phyloP scores from a whole-genome alignment of 148 eudicot species.

The Agrostemma githago region DNA sequence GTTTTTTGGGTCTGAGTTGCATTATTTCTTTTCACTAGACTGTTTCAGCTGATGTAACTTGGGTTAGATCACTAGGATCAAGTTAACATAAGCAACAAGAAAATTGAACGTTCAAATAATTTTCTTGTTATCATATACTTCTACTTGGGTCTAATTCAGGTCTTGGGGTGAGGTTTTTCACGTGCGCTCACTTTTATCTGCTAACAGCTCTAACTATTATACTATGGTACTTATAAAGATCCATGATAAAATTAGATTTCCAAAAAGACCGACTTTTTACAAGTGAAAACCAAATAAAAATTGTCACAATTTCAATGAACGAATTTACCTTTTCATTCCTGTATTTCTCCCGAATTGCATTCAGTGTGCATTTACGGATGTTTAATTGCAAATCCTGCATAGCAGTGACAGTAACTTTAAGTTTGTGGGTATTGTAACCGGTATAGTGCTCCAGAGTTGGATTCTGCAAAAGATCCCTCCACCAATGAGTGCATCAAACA shows the following conservation, averaged over 20 bases:
- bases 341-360: conserved; percentile 76
- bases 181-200: background rate
- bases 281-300: background rate
- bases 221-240: background rate
- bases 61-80: background rate
- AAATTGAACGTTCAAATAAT: no score
- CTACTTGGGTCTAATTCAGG: background rate
- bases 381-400: conserved; percentile 66
- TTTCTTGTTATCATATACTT: no score
- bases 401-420: conserved; percentile 49
- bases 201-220: background rate
- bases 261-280: background rate
- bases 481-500: background rate
- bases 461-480: conserved; percentile 46
- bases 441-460: conserved; percentile 80
- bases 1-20: background rate
- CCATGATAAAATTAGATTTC: background rate
- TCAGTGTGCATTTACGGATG: conserved; percentile 35
- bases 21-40: no score
- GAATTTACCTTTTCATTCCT: conserved; percentile 60
- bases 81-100: background rate
- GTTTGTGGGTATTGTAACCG: conserved; percentile 43
- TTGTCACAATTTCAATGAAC: background rate
- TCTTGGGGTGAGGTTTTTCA: background rate
- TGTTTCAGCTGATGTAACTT: background rate